These are phyloP conservation scores for Hypoxylon rubiginosum DNA, from an alignment of 2,329 filamentous ascomycete genomes.

Conservation along the genomic window DNA sequence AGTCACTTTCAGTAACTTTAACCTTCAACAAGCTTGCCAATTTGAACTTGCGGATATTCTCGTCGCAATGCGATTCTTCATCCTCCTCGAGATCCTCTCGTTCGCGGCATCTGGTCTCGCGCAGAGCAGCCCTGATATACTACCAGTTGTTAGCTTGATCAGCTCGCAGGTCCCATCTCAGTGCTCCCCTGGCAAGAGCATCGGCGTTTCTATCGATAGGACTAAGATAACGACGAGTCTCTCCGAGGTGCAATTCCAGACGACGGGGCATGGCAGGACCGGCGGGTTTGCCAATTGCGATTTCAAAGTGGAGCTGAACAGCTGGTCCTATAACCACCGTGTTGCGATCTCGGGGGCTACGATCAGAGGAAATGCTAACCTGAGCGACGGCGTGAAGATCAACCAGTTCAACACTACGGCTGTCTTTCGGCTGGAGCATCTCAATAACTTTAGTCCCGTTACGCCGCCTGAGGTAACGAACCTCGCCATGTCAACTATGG, in stretches of 20 bases:
- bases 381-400: conserved; percentile 16
- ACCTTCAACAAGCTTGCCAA: neutral
- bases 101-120: conserved; percentile 3
- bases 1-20: too few relatives aligned
- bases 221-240: conserved; percentile 16
- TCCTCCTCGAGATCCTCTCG: neutral
- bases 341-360: conserved; percentile 21
- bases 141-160: conserved; percentile 14
- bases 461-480: conserved; percentile 24
- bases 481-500: conserved; percentile 22
- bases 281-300: conserved; percentile 16
- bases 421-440: conserved; percentile 21
- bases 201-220: conserved; percentile 13
- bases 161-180: conserved; percentile 7
- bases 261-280: conserved; percentile 8
- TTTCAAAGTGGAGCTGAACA: conserved; percentile 16
- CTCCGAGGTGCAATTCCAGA: conserved; percentile 19
- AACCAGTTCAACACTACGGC: conserved; percentile 21
- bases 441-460: conserved; percentile 18
- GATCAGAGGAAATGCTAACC: conserved; percentile 16
- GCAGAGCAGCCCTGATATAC: conserved; percentile 3
- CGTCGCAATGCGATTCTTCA: conserved; percentile 9
- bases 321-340: conserved; percentile 22
- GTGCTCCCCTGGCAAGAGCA: conserved; percentile 24
- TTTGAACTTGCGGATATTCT: neutral